phyloP scores from a whole-genome alignment of 2,329 filamentous ascomycete species.

The Fusarium staphyleae region DNA sequence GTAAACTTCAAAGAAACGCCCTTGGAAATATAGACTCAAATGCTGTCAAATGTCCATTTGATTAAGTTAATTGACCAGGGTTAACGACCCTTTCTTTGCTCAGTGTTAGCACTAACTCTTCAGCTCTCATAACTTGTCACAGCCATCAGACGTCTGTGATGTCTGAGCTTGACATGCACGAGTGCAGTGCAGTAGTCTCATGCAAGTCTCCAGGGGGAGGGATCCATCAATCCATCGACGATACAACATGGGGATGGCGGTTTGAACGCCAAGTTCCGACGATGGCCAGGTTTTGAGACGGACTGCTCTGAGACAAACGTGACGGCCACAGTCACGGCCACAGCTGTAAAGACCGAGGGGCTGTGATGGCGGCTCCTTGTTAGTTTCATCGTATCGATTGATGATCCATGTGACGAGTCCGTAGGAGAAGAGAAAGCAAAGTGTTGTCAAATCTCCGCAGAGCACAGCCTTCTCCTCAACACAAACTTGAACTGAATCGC shows the following conservation, averaged over 20 bases:
- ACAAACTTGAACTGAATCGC: constrained; percentile 1
- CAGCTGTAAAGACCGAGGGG: constrained; percentile 3
- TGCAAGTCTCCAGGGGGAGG: constrained; percentile 28
- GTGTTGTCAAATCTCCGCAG: constrained; percentile 3
- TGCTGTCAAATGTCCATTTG: too few relatives aligned
- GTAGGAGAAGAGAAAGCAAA: constrained; percentile 10
- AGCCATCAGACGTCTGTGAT: not conserved
- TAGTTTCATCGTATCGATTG: constrained; percentile 2
- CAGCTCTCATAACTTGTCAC: too few relatives aligned
- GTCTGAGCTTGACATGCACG: constrained; percentile 24
- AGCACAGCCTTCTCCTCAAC: constrained; percentile 30
- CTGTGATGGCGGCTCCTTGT: not conserved
- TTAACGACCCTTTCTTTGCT: too few relatives aligned
- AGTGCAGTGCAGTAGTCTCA: constrained; percentile 36
- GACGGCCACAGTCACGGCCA: not conserved
- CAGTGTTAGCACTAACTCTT: too few relatives aligned
- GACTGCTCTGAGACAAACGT: constrained; percentile 14
- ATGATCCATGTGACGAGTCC: not conserved
- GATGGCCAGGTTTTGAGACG: constrained; percentile 13
- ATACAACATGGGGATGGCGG: not conserved
- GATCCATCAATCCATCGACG: not conserved
- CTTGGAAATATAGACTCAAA: too few relatives aligned
- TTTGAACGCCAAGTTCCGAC: constrained; percentile 12
- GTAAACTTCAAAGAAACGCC: too few relatives aligned
- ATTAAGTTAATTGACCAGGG: too few relatives aligned